Percentiles rank a stretch among this genome's conserved stretches.
Evolutionary conservation across 163 green algal genomes (phyloP).

Genomic region (Scenedesmus sp.): DNA sequence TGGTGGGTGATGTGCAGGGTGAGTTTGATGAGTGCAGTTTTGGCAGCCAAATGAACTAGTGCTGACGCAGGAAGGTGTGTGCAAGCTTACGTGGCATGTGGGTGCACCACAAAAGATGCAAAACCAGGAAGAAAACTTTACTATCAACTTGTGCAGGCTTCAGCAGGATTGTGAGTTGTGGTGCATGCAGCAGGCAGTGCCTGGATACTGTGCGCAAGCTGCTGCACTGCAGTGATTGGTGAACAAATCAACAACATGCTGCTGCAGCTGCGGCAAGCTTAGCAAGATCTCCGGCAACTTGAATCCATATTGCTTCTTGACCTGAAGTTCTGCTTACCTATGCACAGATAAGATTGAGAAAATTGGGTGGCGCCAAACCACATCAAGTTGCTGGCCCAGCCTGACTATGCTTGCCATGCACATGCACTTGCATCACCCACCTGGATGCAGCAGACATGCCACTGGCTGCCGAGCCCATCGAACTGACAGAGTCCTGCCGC

Average conservation of each 20-base stretch:
- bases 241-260: no score
- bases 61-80: background rate
- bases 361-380: no score
- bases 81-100: background rate
- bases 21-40: background rate
- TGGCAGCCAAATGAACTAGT: background rate
- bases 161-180: no score
- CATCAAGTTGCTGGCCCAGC: background rate
- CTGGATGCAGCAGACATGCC: constrained; percentile 41
- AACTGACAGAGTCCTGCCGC: constrained; percentile 12
- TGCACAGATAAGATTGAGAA: background rate
- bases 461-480: constrained; percentile 12
- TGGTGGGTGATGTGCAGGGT: background rate
- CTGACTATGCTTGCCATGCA: background rate
- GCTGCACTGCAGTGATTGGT: no score
- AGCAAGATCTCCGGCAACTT: background rate
- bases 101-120: background rate
- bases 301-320: no score
- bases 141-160: no score
- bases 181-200: no score
- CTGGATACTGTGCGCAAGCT: no score
- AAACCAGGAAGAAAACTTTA: no score
- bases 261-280: background rate
- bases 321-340: no score
- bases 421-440: background rate